A percentile compares a stretch with the other conserved stretches of the same genome.
Conservation (phyloP, 306 rosid species). For the Casuarina equisetifolia region DNA sequence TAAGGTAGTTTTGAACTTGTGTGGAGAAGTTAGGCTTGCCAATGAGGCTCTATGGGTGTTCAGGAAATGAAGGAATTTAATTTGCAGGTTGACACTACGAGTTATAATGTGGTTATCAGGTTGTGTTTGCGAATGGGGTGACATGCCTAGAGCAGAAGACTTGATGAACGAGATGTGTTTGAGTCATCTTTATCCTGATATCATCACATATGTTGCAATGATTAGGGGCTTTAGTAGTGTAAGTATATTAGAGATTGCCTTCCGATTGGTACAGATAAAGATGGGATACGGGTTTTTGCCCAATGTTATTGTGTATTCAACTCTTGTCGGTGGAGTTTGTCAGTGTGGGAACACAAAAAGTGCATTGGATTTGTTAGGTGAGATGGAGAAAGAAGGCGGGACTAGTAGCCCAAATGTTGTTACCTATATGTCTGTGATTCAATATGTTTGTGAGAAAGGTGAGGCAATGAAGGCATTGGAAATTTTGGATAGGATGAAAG, state of each 20-base stretch:
- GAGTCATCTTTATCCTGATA: conserved; percentile 29
- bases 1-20: conserved; percentile 23
- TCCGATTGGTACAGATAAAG: conserved; percentile 52
- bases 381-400: conserved; percentile 73
- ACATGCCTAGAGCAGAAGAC: conserved; percentile 51
- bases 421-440: conserved; percentile 29
- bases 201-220: conserved; percentile 51
- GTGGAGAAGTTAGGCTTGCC: conserved; percentile 66
- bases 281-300: conserved; percentile 60
- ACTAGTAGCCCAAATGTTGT: conserved; percentile 64
- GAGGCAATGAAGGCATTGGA: no score
- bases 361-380: conserved; percentile 61
- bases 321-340: conserved; percentile 65
- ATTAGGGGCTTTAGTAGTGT: conserved; percentile 68
- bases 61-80: conserved; percentile 56
- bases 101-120: conserved; percentile 66
- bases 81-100: conserved; percentile 55
- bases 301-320: conserved; percentile 59
- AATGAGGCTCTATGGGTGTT: conserved; percentile 63
- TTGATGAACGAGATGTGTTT: conserved; percentile 62
- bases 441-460: no score
- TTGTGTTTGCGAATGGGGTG: conserved; percentile 60
- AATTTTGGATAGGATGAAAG: no score
- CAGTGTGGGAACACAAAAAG: conserved; percentile 44
- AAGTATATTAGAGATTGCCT: conserved; percentile 64